Evolutionary conservation across 2,329 filamentous ascomycete species (phyloP), one percentile per base, ranked within the genome.

Genomic region (Dothideomycetes sp.): DNA sequence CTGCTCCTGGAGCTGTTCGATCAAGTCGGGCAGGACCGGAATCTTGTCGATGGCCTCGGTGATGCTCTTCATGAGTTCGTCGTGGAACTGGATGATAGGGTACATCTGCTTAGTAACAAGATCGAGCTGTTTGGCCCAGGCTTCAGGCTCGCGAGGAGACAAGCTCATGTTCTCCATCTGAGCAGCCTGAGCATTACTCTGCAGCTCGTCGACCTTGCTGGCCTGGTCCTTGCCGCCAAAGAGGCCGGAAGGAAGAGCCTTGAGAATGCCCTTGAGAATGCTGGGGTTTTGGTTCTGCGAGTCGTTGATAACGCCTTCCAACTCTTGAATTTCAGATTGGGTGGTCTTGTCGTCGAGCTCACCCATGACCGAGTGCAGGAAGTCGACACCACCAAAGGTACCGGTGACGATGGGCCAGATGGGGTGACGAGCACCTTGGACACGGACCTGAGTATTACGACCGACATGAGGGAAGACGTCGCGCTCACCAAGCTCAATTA

Each of bases 61-160:
- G 53, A 95, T 88, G 37, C 64, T 67, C 65, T 89, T 80, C 72
- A 95, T 79, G 45, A 94, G 68, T 35, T 89, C 78, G 58, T 95
- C 88, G 55, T 95, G 88, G 69, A 87, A 94, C 59, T 94, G 74
- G 45, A 95, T 82, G 48, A 86, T 82, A 1, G 89, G 88, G 69
- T 89, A 89, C 50, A 95, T 81, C 60, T 94, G 81, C 57, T 73
- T 67, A 50, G 81, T 82, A 36, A 87, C 70, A 47, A 84, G 70
- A 49, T 80, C 69, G 51, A 93, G 69, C 58, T 93, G 84, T n/a
- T 60, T 56, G 11, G 86, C 86, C 64, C 85, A 93, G 51, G 84
- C 83, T 59, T 94, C 88, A 1, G 87, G 84, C 43, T 91, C 72
- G 39, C 79, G 78, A 5, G 86, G 87, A 8, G 80, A 83, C 47